Base-by-base conservation (phyloP, 495 filamentous ascomycete species). In the Penicillium herquei region DNA sequence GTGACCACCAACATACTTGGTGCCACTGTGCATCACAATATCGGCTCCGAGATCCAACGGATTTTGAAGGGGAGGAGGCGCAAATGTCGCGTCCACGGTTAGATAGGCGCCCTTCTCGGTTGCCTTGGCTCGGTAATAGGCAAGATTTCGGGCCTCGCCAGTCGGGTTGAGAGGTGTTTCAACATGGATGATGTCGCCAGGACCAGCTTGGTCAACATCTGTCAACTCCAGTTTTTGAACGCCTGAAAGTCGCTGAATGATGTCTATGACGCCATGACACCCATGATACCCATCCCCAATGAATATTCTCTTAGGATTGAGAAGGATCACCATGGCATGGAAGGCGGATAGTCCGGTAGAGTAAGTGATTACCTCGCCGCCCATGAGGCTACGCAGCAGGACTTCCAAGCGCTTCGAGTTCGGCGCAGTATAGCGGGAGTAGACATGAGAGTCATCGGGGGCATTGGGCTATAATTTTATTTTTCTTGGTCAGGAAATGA, bases 1-100 rank as follows among this genome's bases (percentile, higher is more conserved):
- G 71, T 98, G 93, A 1, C 93, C 93, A n/a, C 93, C 93, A 52
- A 98, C 79, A 68, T 96, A 98, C 78, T 98, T 98, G 6, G 91
- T 95, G 9, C 90, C 93, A 39, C 79, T 84, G 69, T 98, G 93
- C 87, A 96, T 87, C 12, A 96, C 84, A 6, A 89, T 72, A 70
- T 96, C 91, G 3, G 86, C 90, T 46, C 90, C 91, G 62, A 77
- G 83, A 34, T 63, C 46, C 56, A 96, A 90, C 5, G 93, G 93
- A 63, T 96, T 89, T 67, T 89, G 87, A 45, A 98, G 78, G 30
- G 86, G 86, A 26, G 93, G 93, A n/a, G 93, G 93, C 0, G 83
- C 93, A 68, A 98, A 96, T 0, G 93, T 98, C 0, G 88, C 81
- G 69, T 98, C 93, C 1, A 98, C 88, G 7, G 84, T 84, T 16